Evolutionary conservation across 129 eudicot genomes (phyloP).

Genomic region (Centrapalus pauciflorus): DNA sequence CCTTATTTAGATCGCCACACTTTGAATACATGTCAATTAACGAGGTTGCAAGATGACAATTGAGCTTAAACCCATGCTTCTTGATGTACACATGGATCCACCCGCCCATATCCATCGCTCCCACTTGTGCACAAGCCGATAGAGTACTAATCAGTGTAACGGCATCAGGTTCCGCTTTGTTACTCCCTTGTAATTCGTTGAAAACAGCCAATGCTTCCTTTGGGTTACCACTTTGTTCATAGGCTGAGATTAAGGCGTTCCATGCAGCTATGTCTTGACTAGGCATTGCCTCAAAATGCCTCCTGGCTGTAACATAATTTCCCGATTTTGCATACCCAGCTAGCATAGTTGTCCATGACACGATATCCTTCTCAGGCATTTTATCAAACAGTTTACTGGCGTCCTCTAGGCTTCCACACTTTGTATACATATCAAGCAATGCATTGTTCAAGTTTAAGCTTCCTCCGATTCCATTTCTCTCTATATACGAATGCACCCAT

Average conservation of each 20-base stretch:
- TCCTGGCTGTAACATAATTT: slow-evolving; percentile 43
- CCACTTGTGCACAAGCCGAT: slow-evolving; percentile 72
- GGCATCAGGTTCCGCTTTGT: slow-evolving; percentile 44
- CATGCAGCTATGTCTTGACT: slow-evolving; percentile 59
- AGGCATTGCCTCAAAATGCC: slow-evolving; percentile 49
- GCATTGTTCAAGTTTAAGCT: slow-evolving; percentile 46
- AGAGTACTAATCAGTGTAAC: slow-evolving; percentile 54
- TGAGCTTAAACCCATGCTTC: slow-evolving; percentile 41
- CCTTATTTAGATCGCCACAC: slow-evolving; percentile 68
- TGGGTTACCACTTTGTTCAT: slow-evolving; percentile 57
- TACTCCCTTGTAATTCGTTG: slow-evolving; percentile 44
- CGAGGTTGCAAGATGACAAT: slow-evolving; percentile 43
- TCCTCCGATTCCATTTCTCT: slow-evolving; percentile 34
- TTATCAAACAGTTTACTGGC: slow-evolving; percentile 49
- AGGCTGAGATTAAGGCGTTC: slow-evolving; percentile 76
- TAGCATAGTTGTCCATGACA: slow-evolving; percentile 71
- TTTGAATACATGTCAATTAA: slow-evolving; percentile 76
- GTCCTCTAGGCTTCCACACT: slow-evolving; percentile 55
- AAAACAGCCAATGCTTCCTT: slow-evolving; percentile 69
- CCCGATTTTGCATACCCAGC: slow-evolving; percentile 62
- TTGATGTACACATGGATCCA: slow-evolving; percentile 67
- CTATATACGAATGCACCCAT: slow-evolving; percentile 49
- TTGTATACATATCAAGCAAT: slow-evolving; percentile 70
- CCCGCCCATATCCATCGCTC: slow-evolving; percentile 56
- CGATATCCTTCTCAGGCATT: slow-evolving; percentile 54